Evolutionary conservation across 805 yeast genomes (phyloP).

Genomic region (Jamesozyma hellenica): DNA sequence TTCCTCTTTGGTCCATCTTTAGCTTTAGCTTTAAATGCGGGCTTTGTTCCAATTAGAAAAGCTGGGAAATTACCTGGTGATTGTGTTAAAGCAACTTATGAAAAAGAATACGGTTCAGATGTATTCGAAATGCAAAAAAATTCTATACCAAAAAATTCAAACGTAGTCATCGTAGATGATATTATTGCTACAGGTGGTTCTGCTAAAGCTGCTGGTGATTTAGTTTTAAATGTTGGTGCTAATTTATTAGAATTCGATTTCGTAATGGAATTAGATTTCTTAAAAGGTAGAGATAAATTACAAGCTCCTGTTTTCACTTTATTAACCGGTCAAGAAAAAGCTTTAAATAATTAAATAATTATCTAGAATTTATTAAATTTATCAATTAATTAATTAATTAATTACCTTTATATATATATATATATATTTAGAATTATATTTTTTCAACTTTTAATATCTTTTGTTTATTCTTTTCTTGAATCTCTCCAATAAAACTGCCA

Average conservation of each 20-base stretch:
- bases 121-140: constrained; percentile 79
- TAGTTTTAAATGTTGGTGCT: constrained; percentile 58
- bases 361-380: not conserved
- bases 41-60: constrained; percentile 93
- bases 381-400: too few species aligned
- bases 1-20: constrained; percentile 92
- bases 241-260: constrained; percentile 72
- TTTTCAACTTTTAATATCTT: not conserved
- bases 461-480: constrained; percentile 13
- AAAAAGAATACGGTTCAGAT: constrained; percentile 91
- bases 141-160: constrained; percentile 69
- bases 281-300: constrained; percentile 85
- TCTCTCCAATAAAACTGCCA: constrained; percentile 19
- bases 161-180: constrained; percentile 84
- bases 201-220: constrained; percentile 86
- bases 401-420: constrained; percentile 1
- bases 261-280: constrained; percentile 89
- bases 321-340: constrained; percentile 68
- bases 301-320: constrained; percentile 83
- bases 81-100: constrained; percentile 56
- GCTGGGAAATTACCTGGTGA: constrained; percentile 92
- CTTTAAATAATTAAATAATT: constrained; percentile 19
- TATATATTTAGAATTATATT: not conserved
- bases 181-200: constrained; percentile 98
- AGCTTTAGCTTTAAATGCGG: constrained; percentile 80